These are phyloP conservation scores for Debaryomyces hansenii DNA, from an alignment of 805 yeast species.

Conservation along the genomic window DNA sequence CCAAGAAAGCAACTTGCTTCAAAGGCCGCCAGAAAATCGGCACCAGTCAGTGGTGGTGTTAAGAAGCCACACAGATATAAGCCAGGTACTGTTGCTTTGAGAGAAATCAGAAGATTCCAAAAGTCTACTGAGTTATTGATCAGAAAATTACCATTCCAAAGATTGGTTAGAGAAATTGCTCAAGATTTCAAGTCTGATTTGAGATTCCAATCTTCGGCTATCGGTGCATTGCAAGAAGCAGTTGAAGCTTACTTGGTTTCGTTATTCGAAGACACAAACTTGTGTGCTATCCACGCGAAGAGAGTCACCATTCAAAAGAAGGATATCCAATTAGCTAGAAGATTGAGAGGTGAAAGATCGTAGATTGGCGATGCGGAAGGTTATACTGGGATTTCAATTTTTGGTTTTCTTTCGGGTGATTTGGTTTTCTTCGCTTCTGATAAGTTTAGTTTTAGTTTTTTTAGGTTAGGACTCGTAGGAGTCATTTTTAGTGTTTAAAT, in stretches of 20 bases:
- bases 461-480: not conserved
- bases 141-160: conserved; percentile 96
- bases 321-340: conserved; percentile 96
- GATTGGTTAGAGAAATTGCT: conserved; percentile 94
- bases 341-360: conserved; percentile 96
- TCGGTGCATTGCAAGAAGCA: conserved; percentile 97
- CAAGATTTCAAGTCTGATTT: conserved; percentile 91
- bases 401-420: no score
- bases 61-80: conserved; percentile 94
- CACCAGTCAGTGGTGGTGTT: conserved; percentile 91
- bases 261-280: conserved; percentile 94
- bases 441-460: not conserved
- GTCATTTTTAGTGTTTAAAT: not conserved
- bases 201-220: conserved; percentile 96
- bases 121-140: conserved; percentile 92
- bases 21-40: conserved; percentile 91
- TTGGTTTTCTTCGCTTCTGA: not conserved
- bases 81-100: conserved; percentile 96
- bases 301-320: conserved; percentile 98
- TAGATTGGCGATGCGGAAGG: conserved; percentile 26
- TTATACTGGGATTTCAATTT: not conserved
- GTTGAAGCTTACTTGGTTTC: conserved; percentile 98
- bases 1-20: conserved; percentile 94
- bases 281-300: conserved; percentile 98
- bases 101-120: conserved; percentile 98